phyloP scores from a whole-genome alignment of 306 rosid genomes.

The Canavalia gladiata region DNA sequence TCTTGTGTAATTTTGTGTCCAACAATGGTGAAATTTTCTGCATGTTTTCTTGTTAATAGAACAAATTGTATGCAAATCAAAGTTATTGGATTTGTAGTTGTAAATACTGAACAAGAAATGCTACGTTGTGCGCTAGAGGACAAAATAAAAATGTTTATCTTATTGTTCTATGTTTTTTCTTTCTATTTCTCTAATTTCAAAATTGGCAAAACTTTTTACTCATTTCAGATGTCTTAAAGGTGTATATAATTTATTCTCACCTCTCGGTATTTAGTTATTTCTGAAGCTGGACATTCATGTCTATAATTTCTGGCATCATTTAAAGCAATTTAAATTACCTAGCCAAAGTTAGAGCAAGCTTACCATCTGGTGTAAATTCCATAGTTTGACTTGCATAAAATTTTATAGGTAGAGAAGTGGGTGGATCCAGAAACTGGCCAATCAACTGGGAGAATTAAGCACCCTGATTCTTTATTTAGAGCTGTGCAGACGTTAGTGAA shows the following conservation, averaged over 20 bases:
- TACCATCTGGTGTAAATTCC: slow-evolving; percentile 28
- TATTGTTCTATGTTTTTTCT: not conserved
- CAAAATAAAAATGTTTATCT: not conserved
- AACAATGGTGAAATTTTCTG: not conserved
- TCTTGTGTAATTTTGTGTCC: not conserved
- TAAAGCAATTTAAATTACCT: slow-evolving; percentile 24
- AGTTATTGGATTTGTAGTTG: slow-evolving; percentile 15
- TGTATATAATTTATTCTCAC: not conserved
- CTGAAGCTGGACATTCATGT: not conserved
- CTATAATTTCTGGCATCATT: slow-evolving; percentile 22
- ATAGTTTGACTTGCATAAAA: slow-evolving; percentile 43
- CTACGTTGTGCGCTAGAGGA: slow-evolving; percentile 17
- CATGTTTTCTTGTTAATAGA: not conserved
- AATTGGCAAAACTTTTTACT: not conserved
- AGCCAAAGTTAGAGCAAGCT: not conserved
- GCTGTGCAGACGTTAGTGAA: slow-evolving; percentile 68
- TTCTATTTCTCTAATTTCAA: not conserved
- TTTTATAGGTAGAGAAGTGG: slow-evolving; percentile 87
- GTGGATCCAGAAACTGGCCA: slow-evolving; percentile 80
- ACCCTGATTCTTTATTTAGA: slow-evolving; percentile 80
- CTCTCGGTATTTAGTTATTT: not conserved
- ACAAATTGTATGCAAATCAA: not conserved
- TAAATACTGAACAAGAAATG: slow-evolving; percentile 8
- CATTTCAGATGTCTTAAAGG: slow-evolving; percentile 13
- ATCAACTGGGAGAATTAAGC: slow-evolving; percentile 86